Conservation (phyloP, 2,329 filamentous ascomycete species). For the Fusarium temperatum region DNA sequence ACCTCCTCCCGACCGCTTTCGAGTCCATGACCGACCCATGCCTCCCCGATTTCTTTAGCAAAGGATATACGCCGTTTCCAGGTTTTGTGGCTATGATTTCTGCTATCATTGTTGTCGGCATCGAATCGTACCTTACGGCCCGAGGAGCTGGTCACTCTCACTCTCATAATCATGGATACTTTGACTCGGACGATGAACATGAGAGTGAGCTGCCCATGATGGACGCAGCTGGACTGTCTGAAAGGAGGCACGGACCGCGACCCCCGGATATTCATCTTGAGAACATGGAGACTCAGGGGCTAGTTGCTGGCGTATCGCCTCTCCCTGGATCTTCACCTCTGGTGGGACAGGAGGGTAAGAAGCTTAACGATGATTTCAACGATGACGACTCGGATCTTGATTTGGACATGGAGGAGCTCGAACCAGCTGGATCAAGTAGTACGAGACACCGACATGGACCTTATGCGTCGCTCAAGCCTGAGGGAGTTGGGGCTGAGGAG, state of each 20-base stretch:
- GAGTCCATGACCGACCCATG: slow-evolving; percentile 73
- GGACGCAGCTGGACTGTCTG: slow-evolving; percentile 47
- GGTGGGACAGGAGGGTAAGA: slow-evolving; percentile 34
- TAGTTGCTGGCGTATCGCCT: slow-evolving; percentile 68
- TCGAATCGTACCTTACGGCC: slow-evolving; percentile 90
- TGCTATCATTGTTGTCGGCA: slow-evolving; percentile 81
- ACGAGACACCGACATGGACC: slow-evolving; percentile 38
- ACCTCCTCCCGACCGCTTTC: slow-evolving; percentile 76
- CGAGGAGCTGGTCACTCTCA: slow-evolving; percentile 70
- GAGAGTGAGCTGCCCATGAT: slow-evolving; percentile 43
- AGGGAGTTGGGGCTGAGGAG: slow-evolving; percentile 35
- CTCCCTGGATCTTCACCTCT: slow-evolving; percentile 63
- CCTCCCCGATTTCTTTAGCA: slow-evolving; percentile 80
- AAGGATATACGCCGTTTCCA: slow-evolving; percentile 80
- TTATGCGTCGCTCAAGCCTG: slow-evolving; percentile 47
- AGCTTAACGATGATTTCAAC: slow-evolving; percentile 46
- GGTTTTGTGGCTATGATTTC: slow-evolving; percentile 84
- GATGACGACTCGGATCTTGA: slow-evolving; percentile 66
- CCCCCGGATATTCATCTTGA: slow-evolving; percentile 61
- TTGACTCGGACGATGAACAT: slow-evolving; percentile 58
- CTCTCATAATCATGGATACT: slow-evolving; percentile 60
- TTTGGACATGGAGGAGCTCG: slow-evolving; percentile 69
- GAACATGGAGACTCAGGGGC: slow-evolving; percentile 62
- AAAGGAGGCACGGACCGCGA: slow-evolving; percentile 52
- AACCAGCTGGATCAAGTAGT: slow-evolving; percentile 49